phyloP scores from a whole-genome alignment of 1,139 yeast genomes.

The Meyerozyma guilliermondii region DNA sequence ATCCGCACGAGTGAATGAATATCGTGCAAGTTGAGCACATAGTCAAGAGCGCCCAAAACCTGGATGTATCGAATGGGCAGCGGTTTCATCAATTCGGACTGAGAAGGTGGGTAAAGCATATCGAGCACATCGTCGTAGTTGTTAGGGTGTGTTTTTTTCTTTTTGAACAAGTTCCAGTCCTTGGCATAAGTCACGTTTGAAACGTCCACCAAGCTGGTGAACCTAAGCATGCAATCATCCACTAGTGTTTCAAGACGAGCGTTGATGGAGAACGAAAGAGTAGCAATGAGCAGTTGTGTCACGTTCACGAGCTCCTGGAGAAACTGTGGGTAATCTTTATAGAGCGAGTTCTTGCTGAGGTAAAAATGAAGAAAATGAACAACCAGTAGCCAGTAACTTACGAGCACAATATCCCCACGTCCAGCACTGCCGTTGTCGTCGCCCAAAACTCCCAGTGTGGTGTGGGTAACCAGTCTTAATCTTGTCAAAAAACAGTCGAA shows the following conservation, averaged over 20 bases:
- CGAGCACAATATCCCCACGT: conserved; percentile 60
- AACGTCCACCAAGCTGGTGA: conserved; percentile 62
- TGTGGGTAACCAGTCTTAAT: conserved; percentile 53
- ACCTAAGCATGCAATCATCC: conserved; percentile 61
- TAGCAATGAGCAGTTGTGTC: conserved; percentile 56
- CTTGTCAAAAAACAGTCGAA: conserved; percentile 58
- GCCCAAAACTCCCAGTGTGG: conserved; percentile 50
- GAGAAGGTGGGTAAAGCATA: conserved; percentile 69
- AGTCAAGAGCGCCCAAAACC: conserved; percentile 81
- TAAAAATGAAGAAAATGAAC: conserved; percentile 65
- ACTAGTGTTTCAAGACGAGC: conserved; percentile 51
- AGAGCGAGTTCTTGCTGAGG: conserved; percentile 51
- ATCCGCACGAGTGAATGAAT: conserved; percentile 72
- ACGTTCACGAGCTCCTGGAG: conserved; percentile 58
- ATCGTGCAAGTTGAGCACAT: conserved; percentile 76
- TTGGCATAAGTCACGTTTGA: conserved; percentile 57
- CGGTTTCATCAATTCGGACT: conserved; percentile 62
- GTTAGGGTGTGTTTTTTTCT: conserved; percentile 31
- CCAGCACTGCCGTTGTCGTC: conserved; percentile 17
- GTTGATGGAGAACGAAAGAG: conserved; percentile 61
- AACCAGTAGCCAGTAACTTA: conserved; percentile 72
- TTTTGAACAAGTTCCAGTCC: conserved; percentile 73
- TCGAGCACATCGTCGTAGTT: conserved; percentile 66
- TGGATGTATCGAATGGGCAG: conserved; percentile 85
- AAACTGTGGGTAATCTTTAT: conserved; percentile 48